phyloP scores from a whole-genome alignment of 129 eudicot genomes.

The Logfia minima region DNA sequence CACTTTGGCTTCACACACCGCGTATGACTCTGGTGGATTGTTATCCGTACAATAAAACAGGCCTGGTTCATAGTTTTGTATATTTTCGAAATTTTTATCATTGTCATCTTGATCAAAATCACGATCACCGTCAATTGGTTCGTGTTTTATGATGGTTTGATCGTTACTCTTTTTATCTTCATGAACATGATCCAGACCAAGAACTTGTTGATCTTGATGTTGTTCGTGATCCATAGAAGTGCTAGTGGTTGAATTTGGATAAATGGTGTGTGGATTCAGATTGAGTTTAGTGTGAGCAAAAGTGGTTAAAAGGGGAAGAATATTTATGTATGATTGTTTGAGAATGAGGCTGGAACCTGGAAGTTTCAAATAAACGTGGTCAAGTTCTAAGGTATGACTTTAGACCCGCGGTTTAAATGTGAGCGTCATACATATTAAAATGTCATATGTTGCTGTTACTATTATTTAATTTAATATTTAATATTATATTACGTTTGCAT shows the following conservation, averaged over 20 bases:
- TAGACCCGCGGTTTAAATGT: constrained; percentile 30
- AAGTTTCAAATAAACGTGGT: constrained; percentile 34
- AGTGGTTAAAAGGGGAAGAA: not conserved
- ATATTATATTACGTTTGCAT: constrained; percentile 21
- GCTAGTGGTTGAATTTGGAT: not conserved
- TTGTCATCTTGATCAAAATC: constrained; percentile 16
- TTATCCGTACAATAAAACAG: constrained; percentile 23
- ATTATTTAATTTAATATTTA: too few relatives aligned
- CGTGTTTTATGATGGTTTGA: constrained; percentile 14
- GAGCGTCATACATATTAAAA: constrained; percentile 3
- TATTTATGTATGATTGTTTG: constrained; percentile 5
- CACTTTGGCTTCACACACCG: constrained; percentile 41
- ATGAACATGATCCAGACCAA: constrained; percentile 1
- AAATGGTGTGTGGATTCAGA: constrained; percentile 14
- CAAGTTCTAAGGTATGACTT: constrained; percentile 24
- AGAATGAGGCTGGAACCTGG: constrained; percentile 1
- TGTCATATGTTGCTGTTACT: too few relatives aligned
- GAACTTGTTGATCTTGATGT: not conserved
- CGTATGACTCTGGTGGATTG: constrained; percentile 54
- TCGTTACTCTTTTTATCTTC: not conserved
- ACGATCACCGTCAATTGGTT: not conserved
- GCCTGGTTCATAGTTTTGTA: not conserved
- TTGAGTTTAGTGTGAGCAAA: constrained; percentile 1
- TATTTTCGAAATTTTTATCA: not conserved
- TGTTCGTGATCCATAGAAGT: constrained; percentile 10